Evolutionary conservation across 441 rosid genomes (phyloP), one percentile per base, ranked within the genome.

Genomic region (Pelargonium citronellum): DNA sequence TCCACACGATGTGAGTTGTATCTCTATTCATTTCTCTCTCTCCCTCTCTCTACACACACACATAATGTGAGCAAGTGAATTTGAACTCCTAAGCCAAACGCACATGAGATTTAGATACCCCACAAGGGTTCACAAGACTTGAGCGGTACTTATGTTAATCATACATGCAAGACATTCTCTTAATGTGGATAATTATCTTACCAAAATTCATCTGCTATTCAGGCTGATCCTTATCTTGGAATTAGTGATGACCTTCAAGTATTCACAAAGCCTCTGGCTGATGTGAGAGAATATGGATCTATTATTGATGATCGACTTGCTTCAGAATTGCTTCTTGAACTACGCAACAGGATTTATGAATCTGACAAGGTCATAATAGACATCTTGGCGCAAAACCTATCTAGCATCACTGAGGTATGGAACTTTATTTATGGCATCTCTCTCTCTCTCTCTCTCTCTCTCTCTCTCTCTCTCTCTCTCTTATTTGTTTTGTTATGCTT

Each of bases 171-270:
- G 27, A 16, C 0, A 19, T 41, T 15, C 12, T 37, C 27, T 17
- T 30, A 27, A 1, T 39, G 44, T 55, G 61, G 19, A 73, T 62
- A 19, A 22, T 43, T 69, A 57, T 71, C 70, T 73, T 49, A 72
- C 19, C 12, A 30, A 61, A 17, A 27, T 2, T 65, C 20, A 53
- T 76, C 63, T 73, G 46, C 66, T 69, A 69, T 83, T 80, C 87
- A 95, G 99, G 84, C 84, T 66, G 97, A 92, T 85, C 98, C 99
- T 64, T 85, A 78, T 83, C 79, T 92, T 57, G 85, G 88, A 71
- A 87, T 88, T 53, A 79, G 83, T 8, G 85, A 87, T 73, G 92
- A 89, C 77, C 80, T 87, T 69, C 96, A 90, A 81, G 83, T 95
- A 60, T 82, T 77, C n/a, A 73, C 80, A 43, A 92, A 83, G 78